These are phyloP conservation scores for Trypanosoma boissoni DNA, from an alignment of 208 protist genomes.

Conservation along the genomic window DNA sequence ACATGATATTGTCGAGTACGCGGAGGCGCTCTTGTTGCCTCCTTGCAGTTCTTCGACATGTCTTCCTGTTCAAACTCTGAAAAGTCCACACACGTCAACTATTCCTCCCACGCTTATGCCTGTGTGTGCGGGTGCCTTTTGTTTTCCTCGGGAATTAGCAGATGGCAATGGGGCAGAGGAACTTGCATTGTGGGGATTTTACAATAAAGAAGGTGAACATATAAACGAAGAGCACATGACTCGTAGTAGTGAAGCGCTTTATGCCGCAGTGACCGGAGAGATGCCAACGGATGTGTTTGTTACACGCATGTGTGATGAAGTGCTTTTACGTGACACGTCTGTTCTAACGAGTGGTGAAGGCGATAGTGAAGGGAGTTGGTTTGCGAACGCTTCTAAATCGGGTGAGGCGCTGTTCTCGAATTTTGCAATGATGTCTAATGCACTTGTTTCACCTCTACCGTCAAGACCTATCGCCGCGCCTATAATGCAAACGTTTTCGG, in stretches of 20 bases:
- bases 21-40: conserved; percentile 8
- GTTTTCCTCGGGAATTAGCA: neutral
- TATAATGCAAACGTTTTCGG: neutral
- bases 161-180: neutral
- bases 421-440: neutral
- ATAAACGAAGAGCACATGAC: too few species aligned
- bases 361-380: neutral
- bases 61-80: too few species aligned
- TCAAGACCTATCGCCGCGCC: neutral
- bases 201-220: neutral
- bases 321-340: neutral
- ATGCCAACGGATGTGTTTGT: neutral
- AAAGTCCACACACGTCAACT: neutral
- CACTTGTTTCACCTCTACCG: neutral
- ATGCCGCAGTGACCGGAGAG: neutral
- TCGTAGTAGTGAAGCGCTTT: neutral
- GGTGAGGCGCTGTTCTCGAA: neutral
- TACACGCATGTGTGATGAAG: neutral
- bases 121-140: neutral
- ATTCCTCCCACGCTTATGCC: neutral
- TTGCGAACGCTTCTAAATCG: neutral
- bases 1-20: conserved; percentile 7
- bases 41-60: neutral
- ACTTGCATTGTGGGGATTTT: neutral
- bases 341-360: neutral